These are phyloP conservation scores for Aspergillus bertholletiae DNA, from an alignment of 495 filamentous ascomycete species.

Conservation along the genomic window DNA sequence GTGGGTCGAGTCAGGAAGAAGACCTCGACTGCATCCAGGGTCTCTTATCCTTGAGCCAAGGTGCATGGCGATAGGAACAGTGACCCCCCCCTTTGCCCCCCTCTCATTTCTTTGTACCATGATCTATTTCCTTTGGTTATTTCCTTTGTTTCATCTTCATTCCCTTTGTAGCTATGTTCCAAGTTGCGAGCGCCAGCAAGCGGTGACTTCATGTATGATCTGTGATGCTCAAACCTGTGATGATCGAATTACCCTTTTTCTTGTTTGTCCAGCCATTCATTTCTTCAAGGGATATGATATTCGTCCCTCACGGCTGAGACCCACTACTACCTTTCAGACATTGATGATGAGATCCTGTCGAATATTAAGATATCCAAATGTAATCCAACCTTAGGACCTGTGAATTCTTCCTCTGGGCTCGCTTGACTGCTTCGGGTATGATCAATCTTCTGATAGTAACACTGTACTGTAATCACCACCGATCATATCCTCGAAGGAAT, in stretches of 20 bases:
- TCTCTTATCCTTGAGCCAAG: conserved; percentile 68
- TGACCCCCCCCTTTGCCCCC: no score
- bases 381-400: no score
- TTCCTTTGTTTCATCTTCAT: conserved; percentile 23
- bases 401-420: no score
- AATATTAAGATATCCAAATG: neutral
- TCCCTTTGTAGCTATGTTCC: conserved; percentile 25
- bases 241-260: conserved; percentile 13
- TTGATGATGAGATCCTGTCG: conserved; percentile 11
- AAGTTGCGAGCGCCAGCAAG: conserved; percentile 34
- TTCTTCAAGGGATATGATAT: neutral
- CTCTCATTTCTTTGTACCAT: conserved; percentile 4
- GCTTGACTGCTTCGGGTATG: no score
- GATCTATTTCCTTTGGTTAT: conserved; percentile 21
- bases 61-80: conserved; percentile 49
- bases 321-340: neutral
- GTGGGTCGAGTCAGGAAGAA: conserved; percentile 58
- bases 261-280: conserved; percentile 3
- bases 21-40: conserved; percentile 79
- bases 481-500: no score
- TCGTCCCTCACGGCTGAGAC: neutral
- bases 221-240: conserved; percentile 24
- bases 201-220: conserved; percentile 28
- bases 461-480: no score
- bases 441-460: no score